phyloP scores from a whole-genome alignment of 1,139 yeast genomes.

The Meyerozyma athensensis region DNA sequence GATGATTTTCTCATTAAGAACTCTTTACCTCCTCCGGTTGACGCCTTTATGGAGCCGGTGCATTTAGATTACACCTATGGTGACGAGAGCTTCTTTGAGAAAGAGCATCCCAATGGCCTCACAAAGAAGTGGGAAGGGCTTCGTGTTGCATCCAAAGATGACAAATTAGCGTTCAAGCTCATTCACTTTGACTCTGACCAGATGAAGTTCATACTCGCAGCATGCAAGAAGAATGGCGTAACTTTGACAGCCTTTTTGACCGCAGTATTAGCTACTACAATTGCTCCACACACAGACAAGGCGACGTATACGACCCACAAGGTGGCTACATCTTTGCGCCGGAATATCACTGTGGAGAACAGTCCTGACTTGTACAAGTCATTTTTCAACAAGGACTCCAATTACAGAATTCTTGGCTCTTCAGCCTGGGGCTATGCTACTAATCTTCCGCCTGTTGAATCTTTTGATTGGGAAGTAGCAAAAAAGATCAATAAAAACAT shows the following conservation, averaged over 20 bases:
- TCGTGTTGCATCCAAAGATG: slow-evolving; percentile 18
- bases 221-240: slow-evolving; percentile 28
- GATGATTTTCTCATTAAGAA: slow-evolving; percentile 20
- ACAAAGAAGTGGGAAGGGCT: slow-evolving; percentile 33
- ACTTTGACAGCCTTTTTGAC: slow-evolving; percentile 34
- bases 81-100: slow-evolving; percentile 22
- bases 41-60: slow-evolving; percentile 15
- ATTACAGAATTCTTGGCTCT: slow-evolving; percentile 29
- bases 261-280: slow-evolving; percentile 21
- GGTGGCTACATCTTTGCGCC: slow-evolving; percentile 34
- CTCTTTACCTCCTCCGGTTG: slow-evolving; percentile 35
- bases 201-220: slow-evolving; percentile 19
- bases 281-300: slow-evolving; percentile 27
- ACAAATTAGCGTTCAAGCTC: slow-evolving; percentile 26
- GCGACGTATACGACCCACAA: slow-evolving; percentile 21
- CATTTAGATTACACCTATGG: slow-evolving; percentile 22
- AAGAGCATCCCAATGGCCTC: slow-evolving; percentile 19
- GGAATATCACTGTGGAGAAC: slow-evolving; percentile 18
- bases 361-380: slow-evolving; percentile 17
- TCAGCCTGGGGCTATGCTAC: slow-evolving; percentile 28
- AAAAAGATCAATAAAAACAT: slow-evolving; percentile 19
- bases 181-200: slow-evolving; percentile 26
- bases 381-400: slow-evolving; percentile 14
- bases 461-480: slow-evolving; percentile 36
- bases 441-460: slow-evolving; percentile 24